A percentile compares a stretch with the other conserved stretches of the same genome.
These are phyloP conservation scores for Yarrowia osloensis DNA, from an alignment of 805 yeast species.

Conservation along the genomic window DNA sequence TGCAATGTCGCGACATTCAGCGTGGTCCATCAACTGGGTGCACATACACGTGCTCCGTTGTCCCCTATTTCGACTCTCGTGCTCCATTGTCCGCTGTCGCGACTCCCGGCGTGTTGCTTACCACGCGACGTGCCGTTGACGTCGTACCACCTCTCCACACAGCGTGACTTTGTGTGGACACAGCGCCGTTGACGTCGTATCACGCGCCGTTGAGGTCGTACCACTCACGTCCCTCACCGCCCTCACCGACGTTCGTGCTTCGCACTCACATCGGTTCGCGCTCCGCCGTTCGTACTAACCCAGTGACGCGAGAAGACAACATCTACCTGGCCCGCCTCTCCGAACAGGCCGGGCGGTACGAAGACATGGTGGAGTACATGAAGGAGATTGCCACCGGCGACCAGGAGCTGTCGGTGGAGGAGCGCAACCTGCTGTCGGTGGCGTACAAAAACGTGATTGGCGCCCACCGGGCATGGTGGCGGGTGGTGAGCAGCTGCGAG, in stretches of 20 bases:
- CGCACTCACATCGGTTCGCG: neutral
- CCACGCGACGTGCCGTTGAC: no score
- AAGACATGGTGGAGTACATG: constrained; percentile 99
- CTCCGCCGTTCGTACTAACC: neutral
- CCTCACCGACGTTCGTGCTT: neutral
- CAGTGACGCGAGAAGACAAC: constrained; percentile 84
- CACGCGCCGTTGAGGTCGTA: no score
- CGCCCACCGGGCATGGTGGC: constrained; percentile 99
- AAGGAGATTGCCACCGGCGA: constrained; percentile 78
- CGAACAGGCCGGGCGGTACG: constrained; percentile 99
- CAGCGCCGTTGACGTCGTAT: no score
- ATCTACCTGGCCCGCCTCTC: constrained; percentile 97
- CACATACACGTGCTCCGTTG: no score
- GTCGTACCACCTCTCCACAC: no score
- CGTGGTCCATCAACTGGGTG: no score
- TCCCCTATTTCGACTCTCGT: no score
- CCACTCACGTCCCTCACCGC: no score
- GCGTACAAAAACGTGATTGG: constrained; percentile 99
- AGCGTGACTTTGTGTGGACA: no score
- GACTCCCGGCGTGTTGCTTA: no score
- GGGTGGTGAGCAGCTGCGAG: constrained; percentile 97
- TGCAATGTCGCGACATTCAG: no score
- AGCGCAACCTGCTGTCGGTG: constrained; percentile 93
- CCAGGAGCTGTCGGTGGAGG: constrained; percentile 90
- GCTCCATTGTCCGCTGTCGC: no score